phyloP scores from a whole-genome alignment of 2,329 filamentous ascomycete species.

The Talaromyces sp. region DNA sequence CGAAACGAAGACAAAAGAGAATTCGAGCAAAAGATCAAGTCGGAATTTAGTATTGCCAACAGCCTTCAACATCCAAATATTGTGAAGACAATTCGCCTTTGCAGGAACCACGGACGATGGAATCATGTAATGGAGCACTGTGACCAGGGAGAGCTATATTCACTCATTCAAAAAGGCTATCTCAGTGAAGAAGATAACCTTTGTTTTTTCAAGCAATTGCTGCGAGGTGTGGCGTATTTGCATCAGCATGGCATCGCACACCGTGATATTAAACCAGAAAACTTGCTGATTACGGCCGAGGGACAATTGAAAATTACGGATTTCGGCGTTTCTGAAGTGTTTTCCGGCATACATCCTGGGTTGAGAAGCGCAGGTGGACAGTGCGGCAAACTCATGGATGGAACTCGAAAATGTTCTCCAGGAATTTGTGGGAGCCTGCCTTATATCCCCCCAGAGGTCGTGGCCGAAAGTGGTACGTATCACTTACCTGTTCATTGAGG shows the following conservation, averaged over 20 bases:
- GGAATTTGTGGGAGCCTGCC: slow-evolving; percentile 81
- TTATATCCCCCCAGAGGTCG: slow-evolving; percentile 82
- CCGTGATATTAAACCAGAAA: slow-evolving; percentile 86
- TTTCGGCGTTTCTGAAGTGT: slow-evolving; percentile 85
- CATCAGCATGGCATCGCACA: slow-evolving; percentile 82
- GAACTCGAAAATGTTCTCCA: slow-evolving; percentile 65
- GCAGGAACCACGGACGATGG: slow-evolving; percentile 69
- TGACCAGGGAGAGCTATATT: slow-evolving; percentile 72
- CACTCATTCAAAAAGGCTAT: slow-evolving; percentile 65
- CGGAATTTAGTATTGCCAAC: slow-evolving; percentile 82
- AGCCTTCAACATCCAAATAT: slow-evolving; percentile 82
- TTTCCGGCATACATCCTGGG: slow-evolving; percentile 74
- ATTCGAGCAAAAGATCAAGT: slow-evolving; percentile 85
- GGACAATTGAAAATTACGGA: slow-evolving; percentile 87
- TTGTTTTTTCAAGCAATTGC: slow-evolving; percentile 84
- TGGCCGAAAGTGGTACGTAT: slow-evolving; percentile 59
- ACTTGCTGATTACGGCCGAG: slow-evolving; percentile 70
- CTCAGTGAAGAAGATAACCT: slow-evolving; percentile 64
- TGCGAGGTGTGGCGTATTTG: slow-evolving; percentile 76
- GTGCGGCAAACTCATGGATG: slow-evolving; percentile 67
- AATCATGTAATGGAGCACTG: slow-evolving; percentile 95
- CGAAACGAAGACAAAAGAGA: slow-evolving; percentile 64
- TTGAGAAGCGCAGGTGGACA: slow-evolving; percentile 62
- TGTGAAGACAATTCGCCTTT: slow-evolving; percentile 72
- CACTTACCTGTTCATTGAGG: background rate